These are phyloP conservation scores for Chloroidium sp. DNA, from an alignment of 163 green algal genomes.

Conservation along the genomic window DNA sequence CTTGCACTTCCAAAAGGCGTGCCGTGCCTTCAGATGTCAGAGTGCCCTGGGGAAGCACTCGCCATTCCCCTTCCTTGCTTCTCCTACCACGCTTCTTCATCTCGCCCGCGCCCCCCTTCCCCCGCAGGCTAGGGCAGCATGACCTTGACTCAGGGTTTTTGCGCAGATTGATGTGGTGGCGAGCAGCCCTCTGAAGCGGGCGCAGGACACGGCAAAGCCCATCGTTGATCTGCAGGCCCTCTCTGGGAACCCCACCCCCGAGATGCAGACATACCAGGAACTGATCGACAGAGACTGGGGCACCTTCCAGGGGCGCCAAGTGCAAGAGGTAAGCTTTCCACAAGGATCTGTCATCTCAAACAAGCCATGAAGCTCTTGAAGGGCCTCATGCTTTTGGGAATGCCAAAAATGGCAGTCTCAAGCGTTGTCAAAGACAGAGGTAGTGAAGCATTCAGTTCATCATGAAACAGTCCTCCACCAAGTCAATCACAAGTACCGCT, in stretches of 20 bases:
- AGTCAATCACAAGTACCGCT: too few relatives aligned
- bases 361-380: neutral
- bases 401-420: neutral
- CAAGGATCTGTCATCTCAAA: neutral
- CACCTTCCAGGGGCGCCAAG: constrained; percentile 19
- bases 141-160: too few relatives aligned
- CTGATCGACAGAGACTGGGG: constrained; percentile 38
- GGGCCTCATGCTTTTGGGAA: neutral
- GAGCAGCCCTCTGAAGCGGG: constrained; percentile 30
- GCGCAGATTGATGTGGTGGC: constrained; percentile 25
- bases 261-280: constrained; percentile 20
- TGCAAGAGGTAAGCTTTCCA: constrained; percentile 8
- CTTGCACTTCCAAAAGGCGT: neutral
- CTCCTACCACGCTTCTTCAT: too few relatives aligned
- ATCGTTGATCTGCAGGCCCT: constrained; percentile 34
- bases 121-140: too few relatives aligned
- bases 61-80: too few relatives aligned
- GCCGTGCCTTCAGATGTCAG: too few relatives aligned
- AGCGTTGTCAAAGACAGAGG: constrained; percentile 4
- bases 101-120: too few relatives aligned
- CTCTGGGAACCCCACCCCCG: constrained; percentile 5
- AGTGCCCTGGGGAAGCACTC: too few relatives aligned
- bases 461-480: too few relatives aligned
- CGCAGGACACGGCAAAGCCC: constrained; percentile 27
- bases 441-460: neutral